Percentiles rank a stretch among this genome's conserved stretches.
These are phyloP conservation scores for Lichtheimia corymbifera DNA, from an alignment of 371 early-diverging fungal species.

Conservation along the genomic window DNA sequence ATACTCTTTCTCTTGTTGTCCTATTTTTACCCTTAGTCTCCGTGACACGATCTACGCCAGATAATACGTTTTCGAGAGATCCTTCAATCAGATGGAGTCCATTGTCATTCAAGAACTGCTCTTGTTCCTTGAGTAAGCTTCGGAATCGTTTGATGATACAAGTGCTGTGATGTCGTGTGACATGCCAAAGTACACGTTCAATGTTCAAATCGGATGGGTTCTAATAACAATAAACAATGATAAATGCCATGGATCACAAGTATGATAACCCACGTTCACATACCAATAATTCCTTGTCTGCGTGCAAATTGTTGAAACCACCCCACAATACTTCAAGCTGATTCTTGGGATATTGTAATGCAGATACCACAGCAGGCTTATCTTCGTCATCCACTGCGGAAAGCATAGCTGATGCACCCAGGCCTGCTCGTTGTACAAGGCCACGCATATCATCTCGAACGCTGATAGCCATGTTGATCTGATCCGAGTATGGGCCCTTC, in stretches of 20 bases:
- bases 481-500: conserved; percentile 12
- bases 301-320: conserved; percentile 29
- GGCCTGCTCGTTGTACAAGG: conserved; percentile 43
- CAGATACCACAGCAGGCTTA: conserved; percentile 29
- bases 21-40: background rate
- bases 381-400: conserved; percentile 23
- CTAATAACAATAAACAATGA: conserved; percentile 16
- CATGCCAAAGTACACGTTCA: conserved; percentile 50
- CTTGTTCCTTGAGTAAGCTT: conserved; percentile 35
- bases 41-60: conserved; percentile 2
- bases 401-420: conserved; percentile 45
- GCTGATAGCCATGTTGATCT: conserved; percentile 21
- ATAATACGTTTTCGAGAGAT: conserved; percentile 8
- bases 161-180: conserved; percentile 49
- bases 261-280: background rate
- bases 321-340: conserved; percentile 36
- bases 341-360: conserved; percentile 48
- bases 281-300: conserved; percentile 37
- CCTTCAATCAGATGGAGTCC: conserved; percentile 31
- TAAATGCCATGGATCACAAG: background rate
- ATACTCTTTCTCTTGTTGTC: background rate
- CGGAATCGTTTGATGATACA: conserved; percentile 54
- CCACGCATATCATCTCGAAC: conserved; percentile 45
- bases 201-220: conserved; percentile 52
- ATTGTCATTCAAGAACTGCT: conserved; percentile 31